Evolutionary conservation across 495 filamentous ascomycete species (phyloP).

Genomic region (Oidiodendron maius): DNA sequence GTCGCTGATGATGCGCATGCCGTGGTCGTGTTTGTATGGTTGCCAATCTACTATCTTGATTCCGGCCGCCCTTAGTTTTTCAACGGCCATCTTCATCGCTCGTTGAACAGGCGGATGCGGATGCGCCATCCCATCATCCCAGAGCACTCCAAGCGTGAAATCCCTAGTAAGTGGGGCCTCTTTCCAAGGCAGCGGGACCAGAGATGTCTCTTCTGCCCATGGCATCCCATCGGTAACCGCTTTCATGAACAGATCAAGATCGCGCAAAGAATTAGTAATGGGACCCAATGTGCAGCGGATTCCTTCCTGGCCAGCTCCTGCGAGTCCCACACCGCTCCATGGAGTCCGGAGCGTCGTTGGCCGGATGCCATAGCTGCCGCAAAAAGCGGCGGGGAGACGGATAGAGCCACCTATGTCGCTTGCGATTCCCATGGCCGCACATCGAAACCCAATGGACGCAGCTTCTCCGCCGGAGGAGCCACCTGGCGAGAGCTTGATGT

Average conservation of each 20-base stretch:
- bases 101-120: slow-evolving; percentile 44
- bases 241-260: slow-evolving; percentile 33
- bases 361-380: slow-evolving; percentile 51
- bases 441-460: slow-evolving; percentile 36
- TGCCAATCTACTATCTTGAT: too few relatives aligned
- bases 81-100: slow-evolving; percentile 39
- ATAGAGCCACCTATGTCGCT: slow-evolving; percentile 52
- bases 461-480: slow-evolving; percentile 55
- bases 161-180: too few relatives aligned
- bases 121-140: slow-evolving; percentile 47
- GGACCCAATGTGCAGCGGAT: slow-evolving; percentile 32
- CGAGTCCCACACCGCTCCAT: slow-evolving; percentile 21
- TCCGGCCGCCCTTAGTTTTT: slow-evolving; percentile 40
- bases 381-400: slow-evolving; percentile 51
- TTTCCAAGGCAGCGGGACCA: slow-evolving; percentile 39
- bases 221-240: slow-evolving; percentile 25
- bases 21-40: too few relatives aligned
- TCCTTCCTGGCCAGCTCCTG: slow-evolving; percentile 29
- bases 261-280: slow-evolving; percentile 30
- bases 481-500: slow-evolving; percentile 37
- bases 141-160: slow-evolving; percentile 46
- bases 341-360: slow-evolving; percentile 47
- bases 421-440: slow-evolving; percentile 22
- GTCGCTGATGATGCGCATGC: too few relatives aligned
- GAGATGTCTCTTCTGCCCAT: slow-evolving; percentile 29